Evolutionary conservation across 2,329 filamentous ascomycete genomes (phyloP), one percentile per base, ranked within the genome.

Genomic region (Colletotrichum camelliae): DNA sequence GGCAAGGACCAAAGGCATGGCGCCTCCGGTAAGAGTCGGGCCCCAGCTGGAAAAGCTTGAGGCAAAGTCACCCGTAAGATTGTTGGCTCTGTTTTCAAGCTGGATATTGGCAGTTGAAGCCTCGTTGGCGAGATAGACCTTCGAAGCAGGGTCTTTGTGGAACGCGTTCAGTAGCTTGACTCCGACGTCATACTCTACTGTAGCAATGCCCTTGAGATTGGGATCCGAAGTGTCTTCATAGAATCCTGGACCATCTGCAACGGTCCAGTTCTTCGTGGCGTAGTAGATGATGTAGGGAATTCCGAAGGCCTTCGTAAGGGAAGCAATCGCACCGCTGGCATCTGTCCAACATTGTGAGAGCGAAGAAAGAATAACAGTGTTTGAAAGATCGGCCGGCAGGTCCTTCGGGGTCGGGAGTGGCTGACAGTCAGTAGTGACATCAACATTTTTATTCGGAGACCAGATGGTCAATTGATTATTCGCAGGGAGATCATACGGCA

Each of bases 251-350:
- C 82, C 87, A 8, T 86, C 87, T 10, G 84, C 85, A 37, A 87
- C 79, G 60, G 87, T 87, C 48, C 82, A 81, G 52, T 83, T 82
- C 69, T 85, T 84, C 5, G 83, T 81, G 0, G 84, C 83, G 77
- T 86, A 86, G 79, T 86, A 83, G 74, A 86, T 79, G 55, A 85
- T 80, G 55, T 86, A 86, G 67, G 83, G 81, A 7, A 83, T 85
- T 33, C 85, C 85, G 43, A 82, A 82, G 6, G 81, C 83, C 2
- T 60, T 43, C 4, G 72, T 70, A 6, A 74, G 29, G 24, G 67
- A 66, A 9, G 55, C n/a, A 2, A 16, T 6, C 15, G 33, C 52
- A 4, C 67, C 67, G 4, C 37, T 60, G 1, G 58, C 33, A 18
- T 69, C 48, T 5, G 27, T 71, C 60, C 60, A 74, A 12, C 72